These are phyloP conservation scores for Citrullus mucosospermus DNA, from an alignment of 306 rosid species.

Conservation along the genomic window DNA sequence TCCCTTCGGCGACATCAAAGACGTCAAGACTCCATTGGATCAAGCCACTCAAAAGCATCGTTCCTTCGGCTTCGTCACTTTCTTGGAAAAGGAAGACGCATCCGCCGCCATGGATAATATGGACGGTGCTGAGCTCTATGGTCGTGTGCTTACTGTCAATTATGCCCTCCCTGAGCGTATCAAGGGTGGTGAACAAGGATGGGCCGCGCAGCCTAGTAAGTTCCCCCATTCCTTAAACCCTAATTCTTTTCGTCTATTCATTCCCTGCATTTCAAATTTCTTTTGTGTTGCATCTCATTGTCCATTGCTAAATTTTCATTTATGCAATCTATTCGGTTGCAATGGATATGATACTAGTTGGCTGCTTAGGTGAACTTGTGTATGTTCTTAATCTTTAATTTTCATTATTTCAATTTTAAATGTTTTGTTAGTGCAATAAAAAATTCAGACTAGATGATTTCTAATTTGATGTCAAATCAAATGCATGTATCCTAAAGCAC, in stretches of 20 bases:
- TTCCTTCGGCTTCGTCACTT: constrained; percentile 89
- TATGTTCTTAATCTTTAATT: not conserved
- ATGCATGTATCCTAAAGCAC: not conserved
- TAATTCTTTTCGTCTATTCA: not conserved
- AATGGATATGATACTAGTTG: not conserved
- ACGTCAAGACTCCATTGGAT: constrained; percentile 84
- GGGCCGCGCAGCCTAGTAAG: constrained; percentile 97
- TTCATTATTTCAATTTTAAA: not conserved
- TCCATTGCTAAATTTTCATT: not conserved
- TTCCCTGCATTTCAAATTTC: not conserved
- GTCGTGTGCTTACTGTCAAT: constrained; percentile 91
- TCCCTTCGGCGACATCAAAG: constrained; percentile 90
- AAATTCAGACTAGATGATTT: not conserved
- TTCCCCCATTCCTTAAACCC: not conserved
- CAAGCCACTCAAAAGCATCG: constrained; percentile 98
- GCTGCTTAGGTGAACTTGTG: not conserved
- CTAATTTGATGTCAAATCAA: not conserved
- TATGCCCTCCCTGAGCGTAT: constrained; percentile 82
- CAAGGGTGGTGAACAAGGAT: constrained; percentile 97
- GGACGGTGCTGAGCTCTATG: constrained; percentile 97
- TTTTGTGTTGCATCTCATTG: not conserved
- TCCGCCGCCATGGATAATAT: constrained; percentile 92
- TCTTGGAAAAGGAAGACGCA: constrained; percentile 85
- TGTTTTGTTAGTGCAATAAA: not conserved
- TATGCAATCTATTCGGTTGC: not conserved